Evolutionary conservation across 108 stramenopile genomes (phyloP), one percentile per base, ranked within the genome.

Genomic region (Nannochloropsis gaditana): DNA sequence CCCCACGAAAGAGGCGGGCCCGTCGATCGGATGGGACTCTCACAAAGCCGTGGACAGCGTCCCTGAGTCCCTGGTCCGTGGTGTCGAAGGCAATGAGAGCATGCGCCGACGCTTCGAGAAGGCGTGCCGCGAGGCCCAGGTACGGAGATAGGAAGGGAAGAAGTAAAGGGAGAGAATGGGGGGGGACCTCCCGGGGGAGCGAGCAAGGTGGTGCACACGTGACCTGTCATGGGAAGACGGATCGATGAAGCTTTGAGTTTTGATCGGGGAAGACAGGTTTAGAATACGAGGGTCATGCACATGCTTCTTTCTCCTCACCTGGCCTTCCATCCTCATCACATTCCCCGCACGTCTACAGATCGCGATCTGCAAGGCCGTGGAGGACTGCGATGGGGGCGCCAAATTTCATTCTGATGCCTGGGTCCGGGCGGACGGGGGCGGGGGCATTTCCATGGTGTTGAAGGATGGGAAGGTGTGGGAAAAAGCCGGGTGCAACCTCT

Each of bases 401-500:
- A 93, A 84, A 80, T 98, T 98, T 92, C 93, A 92, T 84, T 94
- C 89, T 87, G 99, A 99, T 90, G 92, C 90, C 41, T 99, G 99
- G 99, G 92, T 91, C 41, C 93, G 99, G 42, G 93, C 91, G 82
- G 96, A 94, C 85, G 96, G 97, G 21, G 97, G 97, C 5, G 99
- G 99, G 4, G 99, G 99, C 82, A 96, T 96, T 91, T 95, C 95
- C 15, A 92, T 96, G 43, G 99, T 99, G 9, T 84, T 99, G 86
- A 80, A 44, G 9, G 94, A 93, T 45, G 97, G 97, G 41, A 94
- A 95, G 47, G 97, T 98, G n/a, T 98, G 93, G 84, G 99, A 99
- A 90, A 99, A 99, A 94, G 99, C 97, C 8, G 99, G 99, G 42
- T 96, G 97, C 45, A 96, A 96, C 90, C 92, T 99, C 0, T 93